Evolutionary conservation across 2,329 filamentous ascomycete species (phyloP).

Genomic region (Pyrenophora teres): DNA sequence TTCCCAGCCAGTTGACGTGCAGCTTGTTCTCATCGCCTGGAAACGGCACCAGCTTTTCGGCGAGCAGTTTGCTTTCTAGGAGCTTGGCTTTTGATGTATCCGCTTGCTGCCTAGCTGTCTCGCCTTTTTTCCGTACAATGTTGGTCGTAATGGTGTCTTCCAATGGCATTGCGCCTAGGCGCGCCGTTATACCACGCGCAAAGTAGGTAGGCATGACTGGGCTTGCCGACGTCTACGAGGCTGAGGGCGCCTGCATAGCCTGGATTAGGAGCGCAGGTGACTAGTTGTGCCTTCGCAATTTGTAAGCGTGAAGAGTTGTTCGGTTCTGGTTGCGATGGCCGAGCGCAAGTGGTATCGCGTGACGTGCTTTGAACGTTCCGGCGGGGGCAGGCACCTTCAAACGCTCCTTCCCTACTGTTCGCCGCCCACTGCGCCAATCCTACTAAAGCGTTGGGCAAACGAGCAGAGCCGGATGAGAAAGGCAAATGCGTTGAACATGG

Average conservation of each 20-base stretch:
- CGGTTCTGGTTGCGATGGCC: constrained; percentile 2
- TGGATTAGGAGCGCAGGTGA: neutral
- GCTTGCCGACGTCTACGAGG: neutral
- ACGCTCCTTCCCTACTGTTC: constrained; percentile 5
- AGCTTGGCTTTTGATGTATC: constrained; percentile 30
- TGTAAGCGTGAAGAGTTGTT: constrained; percentile 2
- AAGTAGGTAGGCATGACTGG: constrained; percentile 40
- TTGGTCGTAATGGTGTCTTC: constrained; percentile 31
- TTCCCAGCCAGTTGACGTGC: constrained; percentile 36
- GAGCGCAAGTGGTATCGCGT: constrained; percentile 17
- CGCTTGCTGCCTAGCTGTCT: constrained; percentile 22
- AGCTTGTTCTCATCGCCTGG: constrained; percentile 28
- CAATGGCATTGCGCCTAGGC: constrained; percentile 33
- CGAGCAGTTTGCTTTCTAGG: constrained; percentile 22
- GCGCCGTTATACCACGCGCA: constrained; percentile 31
- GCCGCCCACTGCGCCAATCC: neutral
- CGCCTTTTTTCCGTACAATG: constrained; percentile 29
- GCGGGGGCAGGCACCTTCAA: constrained; percentile 17
- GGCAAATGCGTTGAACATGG: too few relatives aligned
- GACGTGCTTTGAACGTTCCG: constrained; percentile 15
- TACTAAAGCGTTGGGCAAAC: too few relatives aligned
- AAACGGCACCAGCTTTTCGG: constrained; percentile 33
- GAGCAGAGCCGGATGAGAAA: too few relatives aligned
- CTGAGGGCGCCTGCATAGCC: neutral
- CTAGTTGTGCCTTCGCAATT: too few relatives aligned